Percentiles rank a stretch among this genome's conserved stretches.
Evolutionary conservation across 371 early-diverging fungal species (phyloP).

Genomic region (Capillidium rhysosporum): DNA sequence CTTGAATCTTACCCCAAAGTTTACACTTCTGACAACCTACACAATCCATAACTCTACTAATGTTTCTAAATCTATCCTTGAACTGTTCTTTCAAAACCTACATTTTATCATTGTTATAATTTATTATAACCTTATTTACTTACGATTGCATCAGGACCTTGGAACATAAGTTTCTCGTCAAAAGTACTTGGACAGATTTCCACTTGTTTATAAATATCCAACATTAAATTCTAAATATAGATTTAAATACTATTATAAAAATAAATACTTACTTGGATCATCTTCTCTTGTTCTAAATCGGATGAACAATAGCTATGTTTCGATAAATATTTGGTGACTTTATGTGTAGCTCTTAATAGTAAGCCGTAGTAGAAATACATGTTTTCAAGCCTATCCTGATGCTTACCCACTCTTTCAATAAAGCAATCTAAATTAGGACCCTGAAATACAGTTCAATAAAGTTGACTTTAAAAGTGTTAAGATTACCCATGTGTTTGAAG

Average conservation of each 20-base stretch:
- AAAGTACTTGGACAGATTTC: slow-evolving; percentile 53
- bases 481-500: slow-evolving; percentile 78
- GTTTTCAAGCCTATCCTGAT: slow-evolving; percentile 84
- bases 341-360: slow-evolving; percentile 59
- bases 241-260: not conserved
- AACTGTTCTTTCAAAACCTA: slow-evolving; percentile 55
- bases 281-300: slow-evolving; percentile 23
- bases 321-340: slow-evolving; percentile 55
- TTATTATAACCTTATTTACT: no score
- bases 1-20: slow-evolving; percentile 92
- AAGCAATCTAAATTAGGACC: slow-evolving; percentile 78
- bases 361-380: slow-evolving; percentile 81
- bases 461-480: not conserved
- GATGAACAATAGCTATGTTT: slow-evolving; percentile 43
- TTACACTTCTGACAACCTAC: slow-evolving; percentile 96
- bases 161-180: slow-evolving; percentile 70
- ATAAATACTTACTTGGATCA: slow-evolving; percentile 16
- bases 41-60: slow-evolving; percentile 93
- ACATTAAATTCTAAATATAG: slow-evolving; percentile 11
- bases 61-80: slow-evolving; percentile 81
- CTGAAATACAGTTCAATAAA: slow-evolving; percentile 9
- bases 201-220: slow-evolving; percentile 30
- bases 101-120: no score
- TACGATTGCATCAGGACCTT: slow-evolving; percentile 20
- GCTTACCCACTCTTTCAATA: slow-evolving; percentile 58